These are phyloP conservation scores for Fusarium sp. DNA, from an alignment of 2,329 filamentous ascomycete genomes.

Conservation along the genomic window DNA sequence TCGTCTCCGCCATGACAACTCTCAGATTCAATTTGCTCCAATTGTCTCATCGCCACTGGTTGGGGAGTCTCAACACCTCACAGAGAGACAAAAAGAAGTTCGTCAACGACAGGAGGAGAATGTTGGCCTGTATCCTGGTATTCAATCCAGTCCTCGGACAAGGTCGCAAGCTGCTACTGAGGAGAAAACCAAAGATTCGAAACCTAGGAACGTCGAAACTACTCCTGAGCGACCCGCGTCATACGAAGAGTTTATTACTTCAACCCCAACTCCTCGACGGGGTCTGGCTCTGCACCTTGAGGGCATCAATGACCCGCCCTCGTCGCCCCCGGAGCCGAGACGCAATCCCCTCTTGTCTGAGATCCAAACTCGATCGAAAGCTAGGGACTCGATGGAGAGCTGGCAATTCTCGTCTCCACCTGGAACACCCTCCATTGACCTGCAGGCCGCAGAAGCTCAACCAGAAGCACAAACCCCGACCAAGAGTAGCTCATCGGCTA, in stretches of 20 bases:
- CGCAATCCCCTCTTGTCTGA: conserved; percentile 64
- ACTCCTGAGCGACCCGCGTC: conserved; percentile 59
- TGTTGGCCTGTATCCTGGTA: conserved; percentile 73
- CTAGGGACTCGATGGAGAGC: conserved; percentile 49
- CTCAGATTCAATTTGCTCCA: conserved; percentile 80
- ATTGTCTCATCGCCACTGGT: conserved; percentile 67
- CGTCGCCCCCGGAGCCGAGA: conserved; percentile 67
- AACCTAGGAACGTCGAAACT: conserved; percentile 49
- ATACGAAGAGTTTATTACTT: conserved; percentile 65
- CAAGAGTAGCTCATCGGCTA: conserved; percentile 1
- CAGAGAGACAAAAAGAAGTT: conserved; percentile 82
- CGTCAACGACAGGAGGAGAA: conserved; percentile 76
- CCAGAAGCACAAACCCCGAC: conserved; percentile 13
- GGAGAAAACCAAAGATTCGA: conserved; percentile 26
- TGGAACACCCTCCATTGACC: conserved; percentile 58
- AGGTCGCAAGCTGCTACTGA: conserved; percentile 37
- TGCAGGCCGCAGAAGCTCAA: conserved; percentile 37
- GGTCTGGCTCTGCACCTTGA: conserved; percentile 62
- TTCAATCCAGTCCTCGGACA: conserved; percentile 63
- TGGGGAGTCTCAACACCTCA: conserved; percentile 77
- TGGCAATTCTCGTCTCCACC: conserved; percentile 70
- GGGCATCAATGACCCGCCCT: conserved; percentile 65
- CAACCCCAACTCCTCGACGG: conserved; percentile 70
- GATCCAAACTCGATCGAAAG: conserved; percentile 61
- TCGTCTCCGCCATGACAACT: conserved; percentile 80